Percentiles rank a stretch among this genome's conserved stretches.
These are phyloP conservation scores for Castanea crenata DNA, from an alignment of 306 rosid genomes.

Conservation along the genomic window DNA sequence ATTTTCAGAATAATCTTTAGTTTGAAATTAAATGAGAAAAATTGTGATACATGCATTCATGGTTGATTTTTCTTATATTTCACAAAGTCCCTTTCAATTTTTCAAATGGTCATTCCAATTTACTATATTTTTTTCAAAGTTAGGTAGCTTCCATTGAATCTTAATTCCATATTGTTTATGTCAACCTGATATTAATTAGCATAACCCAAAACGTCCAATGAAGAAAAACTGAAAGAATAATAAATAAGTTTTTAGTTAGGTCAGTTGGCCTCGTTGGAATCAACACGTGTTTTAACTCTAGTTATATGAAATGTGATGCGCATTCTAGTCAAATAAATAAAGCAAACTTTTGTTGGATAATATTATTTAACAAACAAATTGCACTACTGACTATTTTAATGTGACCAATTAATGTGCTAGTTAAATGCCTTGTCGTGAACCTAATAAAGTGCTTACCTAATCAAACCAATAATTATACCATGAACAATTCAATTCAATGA, in stretches of 20 bases:
- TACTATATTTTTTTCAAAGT: background rate
- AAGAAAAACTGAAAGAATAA: too few relatives aligned
- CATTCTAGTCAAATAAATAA: too few relatives aligned
- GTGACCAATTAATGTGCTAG: too few relatives aligned
- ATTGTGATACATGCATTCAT: background rate
- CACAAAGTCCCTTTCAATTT: background rate
- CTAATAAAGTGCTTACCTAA: background rate
- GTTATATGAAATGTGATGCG: too few relatives aligned
- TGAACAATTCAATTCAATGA: too few relatives aligned
- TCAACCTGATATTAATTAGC: background rate
- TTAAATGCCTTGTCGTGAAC: background rate
- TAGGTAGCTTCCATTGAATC: background rate
- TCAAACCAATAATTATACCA: background rate
- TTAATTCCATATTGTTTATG: background rate
- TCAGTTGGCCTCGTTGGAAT: background rate
- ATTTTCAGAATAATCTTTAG: background rate
- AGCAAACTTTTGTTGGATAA: background rate
- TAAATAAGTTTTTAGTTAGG: background rate
- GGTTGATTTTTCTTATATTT: background rate
- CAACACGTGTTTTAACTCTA: background rate
- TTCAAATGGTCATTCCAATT: background rate
- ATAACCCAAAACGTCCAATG: background rate
- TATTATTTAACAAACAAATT: background rate
- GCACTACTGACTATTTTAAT: background rate
- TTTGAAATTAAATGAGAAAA: background rate